Percentiles rank a stretch among this genome's conserved stretches.
Conservation (phyloP, 805 yeast genomes). For the Cyberlindnera bimundalis region DNA sequence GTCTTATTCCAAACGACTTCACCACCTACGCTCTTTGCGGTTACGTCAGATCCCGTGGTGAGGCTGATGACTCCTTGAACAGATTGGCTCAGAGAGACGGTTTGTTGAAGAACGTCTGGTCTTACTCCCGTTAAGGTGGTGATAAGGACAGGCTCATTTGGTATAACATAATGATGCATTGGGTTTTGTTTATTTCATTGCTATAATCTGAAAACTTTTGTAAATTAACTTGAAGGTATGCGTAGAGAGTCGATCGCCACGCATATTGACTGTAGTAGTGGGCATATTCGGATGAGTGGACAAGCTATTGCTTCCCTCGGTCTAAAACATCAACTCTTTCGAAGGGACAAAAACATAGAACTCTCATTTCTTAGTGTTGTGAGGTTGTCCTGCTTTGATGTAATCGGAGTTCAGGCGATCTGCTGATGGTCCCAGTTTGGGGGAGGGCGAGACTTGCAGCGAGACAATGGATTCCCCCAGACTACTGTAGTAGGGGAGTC, state of each 20-base stretch:
- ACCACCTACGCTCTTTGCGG: constrained; percentile 96
- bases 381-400: not conserved
- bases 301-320: too few relatives aligned
- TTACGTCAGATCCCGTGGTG: constrained; percentile 98
- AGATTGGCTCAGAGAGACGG: constrained; percentile 99
- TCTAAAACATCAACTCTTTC: too few relatives aligned
- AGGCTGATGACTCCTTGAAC: constrained; percentile 98
- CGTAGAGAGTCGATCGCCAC: not conserved
- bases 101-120: constrained; percentile 93
- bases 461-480: too few relatives aligned
- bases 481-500: too few relatives aligned
- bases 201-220: constrained; percentile 13
- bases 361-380: not conserved
- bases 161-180: constrained; percentile 8
- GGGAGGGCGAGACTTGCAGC: too few relatives aligned
- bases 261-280: too few relatives aligned
- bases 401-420: not conserved
- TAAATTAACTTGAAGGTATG: constrained; percentile 7
- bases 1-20: constrained; percentile 85
- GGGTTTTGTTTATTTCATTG: constrained; percentile 12
- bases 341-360: too few relatives aligned
- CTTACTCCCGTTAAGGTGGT: constrained; percentile 77
- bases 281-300: too few relatives aligned
- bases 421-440: not conserved
- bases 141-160: constrained; percentile 4